These are phyloP conservation scores for Entonaema liquescens DNA, from an alignment of 495 filamentous ascomycete genomes.

Conservation along the genomic window DNA sequence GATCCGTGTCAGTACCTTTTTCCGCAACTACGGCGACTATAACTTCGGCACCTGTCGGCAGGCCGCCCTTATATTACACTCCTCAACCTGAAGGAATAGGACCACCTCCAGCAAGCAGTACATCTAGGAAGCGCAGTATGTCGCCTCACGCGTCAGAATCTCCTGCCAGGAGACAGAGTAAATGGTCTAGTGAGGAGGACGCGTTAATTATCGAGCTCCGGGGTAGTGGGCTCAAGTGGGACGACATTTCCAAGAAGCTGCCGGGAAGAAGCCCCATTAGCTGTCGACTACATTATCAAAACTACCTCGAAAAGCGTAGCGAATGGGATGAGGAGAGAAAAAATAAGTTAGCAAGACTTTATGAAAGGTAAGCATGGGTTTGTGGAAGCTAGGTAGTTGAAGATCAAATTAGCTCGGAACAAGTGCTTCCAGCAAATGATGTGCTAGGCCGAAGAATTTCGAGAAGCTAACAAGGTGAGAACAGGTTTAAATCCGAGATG, in stretches of 20 bases:
- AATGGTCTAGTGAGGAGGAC: slow-evolving; percentile 94
- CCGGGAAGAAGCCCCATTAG: slow-evolving; percentile 92
- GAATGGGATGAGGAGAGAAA: slow-evolving; percentile 98
- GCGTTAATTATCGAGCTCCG: slow-evolving; percentile 87
- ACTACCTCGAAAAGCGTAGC: slow-evolving; percentile 88
- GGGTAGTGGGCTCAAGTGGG: slow-evolving; percentile 94
- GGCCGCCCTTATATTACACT: slow-evolving; percentile 34
- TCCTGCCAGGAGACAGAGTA: slow-evolving; percentile 92
- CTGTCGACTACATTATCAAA: slow-evolving; percentile 95
- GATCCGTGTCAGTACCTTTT: slow-evolving; percentile 60
- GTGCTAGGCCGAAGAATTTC: not conserved
- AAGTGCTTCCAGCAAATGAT: not conserved
- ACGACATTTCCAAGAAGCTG: slow-evolving; percentile 90
- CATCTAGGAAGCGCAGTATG: slow-evolving; percentile 56
- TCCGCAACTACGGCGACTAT: slow-evolving; percentile 47
- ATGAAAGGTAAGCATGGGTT: slow-evolving; percentile 78
- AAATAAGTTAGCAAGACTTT: slow-evolving; percentile 92
- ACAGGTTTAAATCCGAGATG: slow-evolving; percentile 96
- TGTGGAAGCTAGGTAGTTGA: not conserved
- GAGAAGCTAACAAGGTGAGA: slow-evolving; percentile 40
- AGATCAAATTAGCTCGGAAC: not conserved
- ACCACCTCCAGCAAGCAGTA: slow-evolving; percentile 22
- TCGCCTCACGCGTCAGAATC: slow-evolving; percentile 69
- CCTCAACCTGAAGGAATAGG: slow-evolving; percentile 28
- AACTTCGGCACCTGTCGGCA: slow-evolving; percentile 24